These are phyloP conservation scores for Lachnellula suecica DNA, from an alignment of 2,329 filamentous ascomycete species.

Conservation along the genomic window DNA sequence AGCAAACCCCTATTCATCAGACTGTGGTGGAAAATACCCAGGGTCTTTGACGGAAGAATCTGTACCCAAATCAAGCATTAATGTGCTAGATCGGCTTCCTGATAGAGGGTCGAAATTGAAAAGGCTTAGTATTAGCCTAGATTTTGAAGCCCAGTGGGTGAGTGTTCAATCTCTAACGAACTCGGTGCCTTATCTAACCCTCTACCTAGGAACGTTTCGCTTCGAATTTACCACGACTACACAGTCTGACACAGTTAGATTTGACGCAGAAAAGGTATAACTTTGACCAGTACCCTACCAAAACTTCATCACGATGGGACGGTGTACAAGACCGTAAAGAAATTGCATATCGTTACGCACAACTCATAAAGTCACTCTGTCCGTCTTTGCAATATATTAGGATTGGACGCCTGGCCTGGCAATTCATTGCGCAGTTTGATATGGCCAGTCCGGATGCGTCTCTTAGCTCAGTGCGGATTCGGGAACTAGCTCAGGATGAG, in stretches of 20 bases:
- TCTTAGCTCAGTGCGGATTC: not conserved
- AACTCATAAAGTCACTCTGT: constrained; percentile 9
- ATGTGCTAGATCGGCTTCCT: constrained; percentile 10
- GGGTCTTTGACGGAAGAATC: not conserved
- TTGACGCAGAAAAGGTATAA: constrained; percentile 1
- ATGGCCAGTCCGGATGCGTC: not conserved
- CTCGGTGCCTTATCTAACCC: not conserved
- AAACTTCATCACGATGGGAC: constrained; percentile 7
- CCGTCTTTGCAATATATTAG: constrained; percentile 13
- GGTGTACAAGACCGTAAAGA: not conserved
- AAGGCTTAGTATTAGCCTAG: constrained; percentile 7
- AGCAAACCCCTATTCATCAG: not conserved
- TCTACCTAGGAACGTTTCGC: constrained; percentile 6
- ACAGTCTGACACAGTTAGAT: constrained; percentile 7
- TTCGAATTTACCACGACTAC: not conserved
- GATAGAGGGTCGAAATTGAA: constrained; percentile 6
- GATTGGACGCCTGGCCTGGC: constrained; percentile 11
- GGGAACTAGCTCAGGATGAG: not conserved
- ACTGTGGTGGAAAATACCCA: not conserved
- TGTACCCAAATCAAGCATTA: constrained; percentile 2
- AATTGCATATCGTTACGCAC: constrained; percentile 11
- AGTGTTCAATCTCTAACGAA: not conserved
- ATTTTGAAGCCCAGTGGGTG: constrained; percentile 13
- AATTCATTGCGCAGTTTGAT: not conserved
- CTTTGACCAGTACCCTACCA: constrained; percentile 4